Evolutionary conservation across 2,329 filamentous ascomycete species (phyloP).

Genomic region (Gnomoniopsis smithogilvyi): DNA sequence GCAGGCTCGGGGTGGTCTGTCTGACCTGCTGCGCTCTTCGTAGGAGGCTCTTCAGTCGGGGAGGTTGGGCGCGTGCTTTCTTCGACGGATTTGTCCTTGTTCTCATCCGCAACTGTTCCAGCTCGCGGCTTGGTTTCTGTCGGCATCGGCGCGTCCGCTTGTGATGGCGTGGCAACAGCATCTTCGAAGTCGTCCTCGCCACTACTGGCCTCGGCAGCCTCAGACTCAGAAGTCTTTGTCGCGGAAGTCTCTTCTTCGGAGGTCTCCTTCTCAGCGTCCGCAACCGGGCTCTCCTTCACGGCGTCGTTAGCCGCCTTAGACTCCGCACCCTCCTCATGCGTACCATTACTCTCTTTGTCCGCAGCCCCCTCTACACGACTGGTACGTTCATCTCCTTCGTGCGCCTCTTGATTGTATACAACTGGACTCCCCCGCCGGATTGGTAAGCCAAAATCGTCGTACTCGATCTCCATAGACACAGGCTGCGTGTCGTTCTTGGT

Average conservation of each 20-base stretch:
- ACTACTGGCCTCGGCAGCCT: constrained; percentile 16
- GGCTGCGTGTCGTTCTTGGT: not conserved
- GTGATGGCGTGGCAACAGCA: constrained; percentile 20
- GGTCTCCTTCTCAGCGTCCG: not conserved
- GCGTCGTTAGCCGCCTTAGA: constrained; percentile 16
- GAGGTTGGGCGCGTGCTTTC: not conserved
- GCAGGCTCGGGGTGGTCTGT: not conserved
- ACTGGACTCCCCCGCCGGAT: constrained; percentile 43
- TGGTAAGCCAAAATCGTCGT: constrained; percentile 71
- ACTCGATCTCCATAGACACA: constrained; percentile 32
- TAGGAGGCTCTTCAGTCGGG: constrained; percentile 9
- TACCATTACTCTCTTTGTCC: not conserved
- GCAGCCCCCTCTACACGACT: constrained; percentile 8
- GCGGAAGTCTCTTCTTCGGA: not conserved
- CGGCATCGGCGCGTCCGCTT: not conserved
- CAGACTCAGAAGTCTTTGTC: no score
- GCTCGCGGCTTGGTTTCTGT: not conserved
- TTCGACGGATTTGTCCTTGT: not conserved
- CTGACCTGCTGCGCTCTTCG: no score
- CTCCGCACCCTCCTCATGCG: not conserved
- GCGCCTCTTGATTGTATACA: constrained; percentile 26
- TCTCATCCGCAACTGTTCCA: not conserved
- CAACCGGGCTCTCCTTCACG: constrained; percentile 9
- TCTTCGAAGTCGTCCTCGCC: constrained; percentile 26
- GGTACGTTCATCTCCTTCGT: constrained; percentile 2